Percentiles rank a stretch among this genome's conserved stretches.
phyloP scores from a whole-genome alignment of 768 basidiomycete genomes.

The Leccinellum rugosiceps region DNA sequence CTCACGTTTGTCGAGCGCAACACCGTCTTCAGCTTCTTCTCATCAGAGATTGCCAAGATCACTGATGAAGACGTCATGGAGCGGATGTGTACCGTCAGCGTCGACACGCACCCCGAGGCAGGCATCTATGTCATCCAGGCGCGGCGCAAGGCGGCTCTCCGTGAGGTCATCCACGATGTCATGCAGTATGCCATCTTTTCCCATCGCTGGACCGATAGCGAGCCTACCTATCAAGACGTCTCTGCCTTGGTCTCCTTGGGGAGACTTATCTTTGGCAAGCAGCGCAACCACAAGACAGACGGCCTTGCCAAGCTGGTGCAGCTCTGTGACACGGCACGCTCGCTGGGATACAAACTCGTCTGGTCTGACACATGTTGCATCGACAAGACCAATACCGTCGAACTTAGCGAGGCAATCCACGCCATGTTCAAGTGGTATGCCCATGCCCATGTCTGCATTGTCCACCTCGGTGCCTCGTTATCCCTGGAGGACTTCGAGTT shows the following conservation, averaged over 20 bases:
- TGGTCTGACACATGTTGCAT: slow-evolving; percentile 35
- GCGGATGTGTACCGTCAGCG: background rate
- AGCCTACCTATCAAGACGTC: slow-evolving; percentile 24
- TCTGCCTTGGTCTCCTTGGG: background rate
- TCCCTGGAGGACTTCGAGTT: slow-evolving; percentile 10
- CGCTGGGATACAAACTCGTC: slow-evolving; percentile 17
- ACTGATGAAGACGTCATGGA: slow-evolving; percentile 15
- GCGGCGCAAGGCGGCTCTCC: slow-evolving; percentile 11
- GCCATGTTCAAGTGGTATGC: slow-evolving; percentile 35
- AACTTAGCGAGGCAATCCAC: slow-evolving; percentile 31
- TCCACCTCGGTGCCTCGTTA: slow-evolving; percentile 19
- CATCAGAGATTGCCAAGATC: slow-evolving; percentile 11
- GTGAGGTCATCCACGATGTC: slow-evolving; percentile 16
- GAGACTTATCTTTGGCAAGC: background rate
- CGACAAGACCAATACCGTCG: slow-evolving; percentile 20
- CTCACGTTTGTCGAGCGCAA: slow-evolving; percentile 23
- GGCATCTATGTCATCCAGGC: slow-evolving; percentile 9
- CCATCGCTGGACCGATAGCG: slow-evolving; percentile 22
- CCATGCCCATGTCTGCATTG: slow-evolving; percentile 28
- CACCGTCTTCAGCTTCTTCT: slow-evolving; percentile 19
- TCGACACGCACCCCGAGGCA: slow-evolving; percentile 8
- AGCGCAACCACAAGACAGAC: background rate
- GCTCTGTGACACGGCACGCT: slow-evolving; percentile 21
- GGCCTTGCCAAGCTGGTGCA: slow-evolving; percentile 17
- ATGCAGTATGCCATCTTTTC: slow-evolving; percentile 25